Evolutionary conservation across 2,329 filamentous ascomycete species (phyloP), one percentile per base, ranked within the genome.

Genomic region (Apiospora malaysiana): DNA sequence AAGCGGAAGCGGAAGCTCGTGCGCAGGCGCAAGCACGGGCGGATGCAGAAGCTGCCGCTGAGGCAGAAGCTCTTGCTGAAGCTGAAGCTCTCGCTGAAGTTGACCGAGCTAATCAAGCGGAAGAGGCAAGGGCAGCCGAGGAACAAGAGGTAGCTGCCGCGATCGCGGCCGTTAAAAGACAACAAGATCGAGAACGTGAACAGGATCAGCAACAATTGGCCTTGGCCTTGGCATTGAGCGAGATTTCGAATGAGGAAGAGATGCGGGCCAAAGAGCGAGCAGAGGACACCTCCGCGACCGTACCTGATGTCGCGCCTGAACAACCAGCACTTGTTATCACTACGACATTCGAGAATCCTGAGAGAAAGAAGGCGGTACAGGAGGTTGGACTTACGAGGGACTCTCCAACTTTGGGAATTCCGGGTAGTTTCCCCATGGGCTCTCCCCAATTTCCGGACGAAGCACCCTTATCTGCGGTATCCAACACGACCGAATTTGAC

Each of bases 401-500:
- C 75, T 93, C 91, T 40, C 91, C 91, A 10, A 89, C 89, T 2
- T 81, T 94, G 21, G 91, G 89, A 7, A 86, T 93, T 72, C 91
- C 91, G 5, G 90, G 91, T 12, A 87, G 87, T 75, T 90, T 92
- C 77, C 86, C 88, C 69, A 79, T 79, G 49, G 83, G 76, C 32
- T 81, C 82, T 65, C 77, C 79, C 2, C 73, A 79, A 12, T 81
- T 82, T 25, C 77, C 80, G 16, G 85, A 89, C 42, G 83, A 88
- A 59, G 81, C 83, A 43, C 90, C 89, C 1, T 80, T 80, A 43
- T 92, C 91, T 21, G 88, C 90, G 3, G 78, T 89, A 18, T 92
- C 92, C 7, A 82, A 86, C 56, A 86, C 86, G 9, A 94, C 92
- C 0, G 90, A 93, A 75, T 93, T 94, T 74, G 93, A 94, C 74